Conservation (phyloP, 768 basidiomycete genomes). For the Termitomyces sp. region DNA sequence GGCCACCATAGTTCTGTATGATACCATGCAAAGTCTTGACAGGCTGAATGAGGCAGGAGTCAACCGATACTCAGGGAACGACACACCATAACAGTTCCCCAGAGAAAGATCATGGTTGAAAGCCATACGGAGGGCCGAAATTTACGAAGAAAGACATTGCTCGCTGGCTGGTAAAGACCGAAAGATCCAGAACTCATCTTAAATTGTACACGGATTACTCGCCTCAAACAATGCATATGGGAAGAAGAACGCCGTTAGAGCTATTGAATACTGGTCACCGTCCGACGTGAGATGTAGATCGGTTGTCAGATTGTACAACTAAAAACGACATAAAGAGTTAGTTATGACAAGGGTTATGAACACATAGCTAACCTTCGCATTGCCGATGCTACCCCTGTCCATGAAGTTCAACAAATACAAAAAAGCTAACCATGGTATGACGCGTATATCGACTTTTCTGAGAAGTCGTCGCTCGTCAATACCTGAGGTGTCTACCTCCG, state of each 20-base stretch:
- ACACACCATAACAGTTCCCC: slow-evolving; percentile 47
- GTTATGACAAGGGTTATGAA: background rate
- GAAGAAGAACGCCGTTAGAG: slow-evolving; percentile 74
- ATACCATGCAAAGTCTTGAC: slow-evolving; percentile 61
- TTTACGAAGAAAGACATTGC: slow-evolving; percentile 56
- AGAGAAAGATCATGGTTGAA: slow-evolving; percentile 43
- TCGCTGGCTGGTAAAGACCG: slow-evolving; percentile 42
- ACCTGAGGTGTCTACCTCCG: slow-evolving; percentile 47
- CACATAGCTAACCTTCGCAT: slow-evolving; percentile 52
- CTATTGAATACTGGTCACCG: slow-evolving; percentile 60
- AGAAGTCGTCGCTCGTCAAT: slow-evolving; percentile 54
- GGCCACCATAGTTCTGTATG: slow-evolving; percentile 54
- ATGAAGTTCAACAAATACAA: slow-evolving; percentile 77
- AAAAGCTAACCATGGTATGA: slow-evolving; percentile 74
- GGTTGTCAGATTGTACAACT: slow-evolving; percentile 57
- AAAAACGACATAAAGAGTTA: background rate
- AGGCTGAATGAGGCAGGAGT: background rate
- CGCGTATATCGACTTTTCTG: slow-evolving; percentile 58
- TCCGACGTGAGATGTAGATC: slow-evolving; percentile 57
- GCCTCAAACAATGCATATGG: slow-evolving; percentile 72
- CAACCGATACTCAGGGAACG: background rate
- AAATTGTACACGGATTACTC: slow-evolving; percentile 10
- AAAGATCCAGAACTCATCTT: background rate
- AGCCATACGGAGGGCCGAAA: slow-evolving; percentile 68
- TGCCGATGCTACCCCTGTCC: slow-evolving; percentile 65